A percentile compares a stretch with the other conserved stretches of the same genome.
Evolutionary conservation across 225 moss, liverwort and hornwort species (phyloP).

Genomic region (Polytrichum commune): DNA sequence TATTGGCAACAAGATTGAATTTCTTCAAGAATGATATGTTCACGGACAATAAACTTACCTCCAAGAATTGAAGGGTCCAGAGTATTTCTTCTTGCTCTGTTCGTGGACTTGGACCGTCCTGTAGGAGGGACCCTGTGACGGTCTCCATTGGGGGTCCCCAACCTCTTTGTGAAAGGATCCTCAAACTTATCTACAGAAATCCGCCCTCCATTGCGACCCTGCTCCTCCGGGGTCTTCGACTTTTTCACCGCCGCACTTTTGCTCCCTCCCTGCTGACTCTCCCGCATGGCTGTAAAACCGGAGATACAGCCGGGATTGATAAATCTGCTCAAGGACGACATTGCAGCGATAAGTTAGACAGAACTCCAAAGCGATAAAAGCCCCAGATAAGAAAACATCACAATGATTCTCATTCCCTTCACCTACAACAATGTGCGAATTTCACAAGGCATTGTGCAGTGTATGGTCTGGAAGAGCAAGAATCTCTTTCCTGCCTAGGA

Average conservation of each 20-base stretch:
- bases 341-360: too few relatives aligned
- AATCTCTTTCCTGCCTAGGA: too few relatives aligned
- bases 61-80: conserved; percentile 48
- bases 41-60: conserved; percentile 17
- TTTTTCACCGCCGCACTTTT: not conserved
- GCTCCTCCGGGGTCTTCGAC: not conserved
- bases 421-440: too few relatives aligned
- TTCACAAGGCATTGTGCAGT: too few relatives aligned
- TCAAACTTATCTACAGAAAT: conserved; percentile 35
- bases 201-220: conserved; percentile 11
- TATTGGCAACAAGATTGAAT: not conserved
- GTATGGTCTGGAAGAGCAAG: too few relatives aligned
- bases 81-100: conserved; percentile 36
- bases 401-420: too few relatives aligned
- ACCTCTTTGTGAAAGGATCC: conserved; percentile 31
- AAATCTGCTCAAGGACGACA: too few relatives aligned
- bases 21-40: too few relatives aligned
- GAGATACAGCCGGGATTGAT: too few relatives aligned
- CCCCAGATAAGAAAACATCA: too few relatives aligned
- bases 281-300: conserved; percentile 1
- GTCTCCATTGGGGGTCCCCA: conserved; percentile 27
- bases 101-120: conserved; percentile 39
- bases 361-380: too few relatives aligned
- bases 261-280: conserved; percentile 7
- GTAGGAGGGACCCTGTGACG: conserved; percentile 24